phyloP scores from a whole-genome alignment of 345 rosid genomes.

The Rhodomyrtus tomentosa region DNA sequence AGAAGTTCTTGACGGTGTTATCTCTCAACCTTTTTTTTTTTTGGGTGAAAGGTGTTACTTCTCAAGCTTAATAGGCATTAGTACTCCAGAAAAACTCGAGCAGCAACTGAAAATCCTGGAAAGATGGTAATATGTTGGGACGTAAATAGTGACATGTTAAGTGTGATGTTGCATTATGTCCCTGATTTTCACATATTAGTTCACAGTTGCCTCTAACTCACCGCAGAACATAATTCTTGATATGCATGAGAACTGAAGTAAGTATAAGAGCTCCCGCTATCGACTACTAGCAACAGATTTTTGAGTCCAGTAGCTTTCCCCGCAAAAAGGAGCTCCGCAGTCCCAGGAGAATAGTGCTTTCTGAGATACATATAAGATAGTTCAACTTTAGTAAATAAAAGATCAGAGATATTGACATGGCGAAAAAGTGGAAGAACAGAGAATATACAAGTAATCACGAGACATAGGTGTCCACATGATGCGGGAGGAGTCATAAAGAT shows the following conservation, averaged over 20 bases:
- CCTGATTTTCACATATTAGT: not conserved
- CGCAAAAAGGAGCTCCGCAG: conserved; percentile 49
- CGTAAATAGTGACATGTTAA: not conserved
- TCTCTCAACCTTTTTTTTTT: not conserved
- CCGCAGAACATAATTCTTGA: conserved; percentile 34
- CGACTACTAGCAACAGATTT: conserved; percentile 43
- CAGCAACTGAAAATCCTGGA: not conserved
- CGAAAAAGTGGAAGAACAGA: not conserved
- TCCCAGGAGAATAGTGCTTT: conserved; percentile 71
- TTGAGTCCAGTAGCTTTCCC: conserved; percentile 52
- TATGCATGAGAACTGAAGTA: conserved; percentile 62
- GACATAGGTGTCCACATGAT: conserved; percentile 79
- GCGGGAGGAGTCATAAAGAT: conserved; percentile 52
- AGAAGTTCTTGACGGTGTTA: not conserved
- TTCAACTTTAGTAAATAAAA: not conserved
- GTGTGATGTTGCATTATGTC: not conserved
- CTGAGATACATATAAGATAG: conserved; percentile 21
- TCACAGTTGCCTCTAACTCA: conserved; percentile 16
- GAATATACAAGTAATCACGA: conserved; percentile 32
- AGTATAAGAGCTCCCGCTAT: conserved; percentile 94
- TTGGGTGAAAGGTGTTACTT: not conserved
- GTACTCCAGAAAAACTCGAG: not conserved
- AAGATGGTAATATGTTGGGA: not conserved
- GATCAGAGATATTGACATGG: not conserved
- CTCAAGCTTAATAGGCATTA: not conserved